These are phyloP conservation scores for Kodamaea neixiangensis DNA, from an alignment of 805 yeast species.

Conservation along the genomic window DNA sequence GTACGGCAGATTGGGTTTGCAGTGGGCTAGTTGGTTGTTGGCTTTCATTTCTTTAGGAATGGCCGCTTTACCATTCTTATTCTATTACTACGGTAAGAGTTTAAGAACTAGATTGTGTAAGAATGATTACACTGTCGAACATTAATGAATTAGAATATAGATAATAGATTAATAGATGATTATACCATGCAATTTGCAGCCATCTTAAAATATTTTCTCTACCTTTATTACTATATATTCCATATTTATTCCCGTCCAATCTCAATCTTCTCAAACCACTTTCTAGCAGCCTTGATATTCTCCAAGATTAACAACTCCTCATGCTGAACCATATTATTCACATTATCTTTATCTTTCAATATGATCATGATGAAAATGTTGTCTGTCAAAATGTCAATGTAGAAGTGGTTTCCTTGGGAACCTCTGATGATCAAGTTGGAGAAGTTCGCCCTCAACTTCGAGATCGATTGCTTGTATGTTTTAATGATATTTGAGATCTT, in stretches of 20 bases:
- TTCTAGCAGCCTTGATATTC: conserved; percentile 57
- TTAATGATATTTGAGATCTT: conserved; percentile 92
- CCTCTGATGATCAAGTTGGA: conserved; percentile 74
- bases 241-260: conserved; percentile 15
- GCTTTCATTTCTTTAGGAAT: conserved; percentile 78
- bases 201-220: not conserved
- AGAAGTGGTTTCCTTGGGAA: conserved; percentile 44
- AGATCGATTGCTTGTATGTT: conserved; percentile 89
- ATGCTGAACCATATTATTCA: conserved; percentile 27
- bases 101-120: conserved; percentile 66
- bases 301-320: conserved; percentile 53
- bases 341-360: conserved; percentile 42
- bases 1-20: conserved; percentile 71
- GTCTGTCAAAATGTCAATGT: conserved; percentile 57
- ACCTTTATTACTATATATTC: not conserved
- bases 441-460: conserved; percentile 83
- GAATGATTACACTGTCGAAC: conserved; percentile 64
- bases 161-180: too few species aligned
- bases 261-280: conserved; percentile 52
- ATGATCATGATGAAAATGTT: conserved; percentile 65
- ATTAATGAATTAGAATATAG: too few species aligned
- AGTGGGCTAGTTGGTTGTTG: conserved; percentile 79
- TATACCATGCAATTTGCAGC: not conserved
- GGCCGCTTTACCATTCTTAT: conserved; percentile 70
- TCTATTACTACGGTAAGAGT: conserved; percentile 63